These are phyloP conservation scores for Periconia sp. DNA, from an alignment of 2,329 filamentous ascomycete genomes.

Conservation along the genomic window DNA sequence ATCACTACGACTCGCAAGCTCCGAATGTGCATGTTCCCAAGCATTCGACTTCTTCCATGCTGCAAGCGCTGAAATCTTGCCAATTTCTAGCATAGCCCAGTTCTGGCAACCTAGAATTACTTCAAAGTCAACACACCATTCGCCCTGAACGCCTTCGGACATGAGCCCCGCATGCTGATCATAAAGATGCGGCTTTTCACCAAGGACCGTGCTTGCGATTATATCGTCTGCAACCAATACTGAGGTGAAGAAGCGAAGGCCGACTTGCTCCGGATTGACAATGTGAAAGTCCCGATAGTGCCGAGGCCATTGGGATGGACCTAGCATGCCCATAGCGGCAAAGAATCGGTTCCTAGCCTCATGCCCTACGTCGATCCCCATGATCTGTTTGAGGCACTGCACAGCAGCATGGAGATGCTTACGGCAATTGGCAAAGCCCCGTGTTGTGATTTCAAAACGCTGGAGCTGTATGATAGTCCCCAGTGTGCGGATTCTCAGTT, in stretches of 20 bases:
- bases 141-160: conserved; percentile 13
- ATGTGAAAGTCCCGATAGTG: conserved; percentile 13
- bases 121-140: conserved; percentile 47
- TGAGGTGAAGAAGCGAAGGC: conserved; percentile 40
- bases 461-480: conserved; percentile 58
- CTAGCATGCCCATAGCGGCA: too few relatives aligned
- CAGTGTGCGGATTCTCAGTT: conserved; percentile 2
- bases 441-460: conserved; percentile 54
- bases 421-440: conserved; percentile 53
- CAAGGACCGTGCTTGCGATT: conserved; percentile 37
- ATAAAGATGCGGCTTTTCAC: conserved; percentile 31
- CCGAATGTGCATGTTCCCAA: conserved; percentile 48
- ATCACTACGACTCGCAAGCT: conserved; percentile 52
- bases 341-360: too few relatives aligned
- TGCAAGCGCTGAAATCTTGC: conserved; percentile 56
- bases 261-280: conserved; percentile 39
- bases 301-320: background rate
- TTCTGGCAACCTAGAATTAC: conserved; percentile 60
- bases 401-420: conserved; percentile 55
- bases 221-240: conserved; percentile 41
- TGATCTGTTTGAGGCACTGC: too few relatives aligned
- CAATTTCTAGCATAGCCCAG: conserved; percentile 59
- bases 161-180: conserved; percentile 23
- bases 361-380: too few relatives aligned
- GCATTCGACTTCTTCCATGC: conserved; percentile 54